Base-by-base conservation (phyloP, 2,329 filamentous ascomycete species). In the Beauveria pseudobassiana region DNA sequence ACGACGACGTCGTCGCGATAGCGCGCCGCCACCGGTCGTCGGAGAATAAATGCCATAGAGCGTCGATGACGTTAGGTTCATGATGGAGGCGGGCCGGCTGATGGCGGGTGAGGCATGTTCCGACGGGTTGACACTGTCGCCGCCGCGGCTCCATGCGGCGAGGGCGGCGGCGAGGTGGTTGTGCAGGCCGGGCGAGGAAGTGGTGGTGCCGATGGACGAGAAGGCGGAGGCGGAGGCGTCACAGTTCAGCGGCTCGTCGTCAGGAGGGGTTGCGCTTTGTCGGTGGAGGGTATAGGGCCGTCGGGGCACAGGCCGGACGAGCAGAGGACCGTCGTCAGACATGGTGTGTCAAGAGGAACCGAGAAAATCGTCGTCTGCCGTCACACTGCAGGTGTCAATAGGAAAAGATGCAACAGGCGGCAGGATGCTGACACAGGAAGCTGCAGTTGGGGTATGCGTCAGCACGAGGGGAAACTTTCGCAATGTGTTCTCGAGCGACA, bases 21-120 rank as follows among this genome's bases (percentile, higher is more conserved):
- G 34, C 34, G 34, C 34, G 34, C 72, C 72, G 62, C 71, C 70
- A 62, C 83, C 82, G 38, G 82, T 81, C 1, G 84, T 84, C 7
- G 86, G 86, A 12, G 87, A 87, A 78, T 96, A 99, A 69, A 99
- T 99, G 60, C 95, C 93, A 67, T 89, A 90, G 5, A 99, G 83
- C 0, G 95, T 96, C 2, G 91, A 93, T 10, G 90, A 88, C 4
- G 91, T 96, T 63, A 99, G 82, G 72, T 97, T 96, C 70, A 92
- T 79, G 62, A 91, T 84, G 10, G 91, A 96, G 66, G 88, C 86
- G 26, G 87, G 89, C 63, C 90, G 86, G 70, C 83, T 87, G 66
- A 85, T 78, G 57, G 82, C 76, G 53, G 69, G 62, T 16, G 62
- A 62, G 46, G 49, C 26, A 18, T 28, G 52, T 10, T 58, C 62